Percentiles rank a stretch among this genome's conserved stretches.
These are phyloP conservation scores for Protomyces lactucae-debilis DNA, from an alignment of 1,139 yeast genomes.

Conservation along the genomic window DNA sequence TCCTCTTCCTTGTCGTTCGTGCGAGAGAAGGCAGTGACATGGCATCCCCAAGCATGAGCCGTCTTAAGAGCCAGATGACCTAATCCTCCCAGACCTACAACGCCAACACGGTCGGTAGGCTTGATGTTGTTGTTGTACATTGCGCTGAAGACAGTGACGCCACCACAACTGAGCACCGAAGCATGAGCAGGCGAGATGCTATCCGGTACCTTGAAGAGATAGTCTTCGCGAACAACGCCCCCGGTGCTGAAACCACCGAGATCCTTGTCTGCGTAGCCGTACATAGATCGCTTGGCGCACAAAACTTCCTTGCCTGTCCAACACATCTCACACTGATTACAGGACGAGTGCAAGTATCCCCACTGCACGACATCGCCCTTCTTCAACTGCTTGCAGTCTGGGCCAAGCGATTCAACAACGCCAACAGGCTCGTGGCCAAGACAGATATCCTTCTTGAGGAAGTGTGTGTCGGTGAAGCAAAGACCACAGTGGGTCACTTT, in stretches of 20 bases:
- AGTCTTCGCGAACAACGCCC: conserved; percentile 38
- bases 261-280: conserved; percentile 11
- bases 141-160: conserved; percentile 43
- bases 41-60: conserved; percentile 44
- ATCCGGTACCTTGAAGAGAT: conserved; percentile 51
- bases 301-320: conserved; percentile 44
- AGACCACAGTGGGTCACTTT: conserved; percentile 49
- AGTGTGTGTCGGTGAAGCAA: conserved; percentile 55
- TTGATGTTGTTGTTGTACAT: conserved; percentile 39
- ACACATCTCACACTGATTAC: conserved; percentile 50
- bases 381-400: conserved; percentile 36
- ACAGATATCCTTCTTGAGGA: conserved; percentile 38
- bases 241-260: conserved; percentile 21
- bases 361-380: conserved; percentile 53
- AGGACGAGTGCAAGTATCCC: conserved; percentile 53
- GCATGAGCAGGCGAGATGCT: conserved; percentile 43
- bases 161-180: conserved; percentile 45
- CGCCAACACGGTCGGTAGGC: conserved; percentile 41
- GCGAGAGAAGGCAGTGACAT: conserved; percentile 43
- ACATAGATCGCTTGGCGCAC: conserved; percentile 10
- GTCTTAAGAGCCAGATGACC: conserved; percentile 45
- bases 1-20: conserved; percentile 40
- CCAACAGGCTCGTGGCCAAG: conserved; percentile 56
- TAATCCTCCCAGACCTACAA: conserved; percentile 45
- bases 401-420: conserved; percentile 40